Conservation (phyloP, 495 filamentous ascomycete genomes). For the Tuber aestivum region DNA sequence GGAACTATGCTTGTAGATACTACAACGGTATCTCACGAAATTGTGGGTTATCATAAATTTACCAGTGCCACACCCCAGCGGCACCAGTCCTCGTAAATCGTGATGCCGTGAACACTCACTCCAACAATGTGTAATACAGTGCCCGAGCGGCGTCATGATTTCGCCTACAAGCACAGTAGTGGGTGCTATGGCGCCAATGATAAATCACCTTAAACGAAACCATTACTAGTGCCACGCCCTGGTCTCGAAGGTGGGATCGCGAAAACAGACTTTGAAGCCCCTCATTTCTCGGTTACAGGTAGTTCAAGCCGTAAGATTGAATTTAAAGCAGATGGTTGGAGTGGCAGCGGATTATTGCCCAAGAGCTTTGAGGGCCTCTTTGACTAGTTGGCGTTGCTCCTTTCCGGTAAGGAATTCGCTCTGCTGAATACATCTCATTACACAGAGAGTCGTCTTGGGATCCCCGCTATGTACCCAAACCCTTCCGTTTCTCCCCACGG, state of each 20-base stretch:
- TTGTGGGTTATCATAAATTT: too few species aligned
- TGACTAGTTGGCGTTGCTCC: slow-evolving; percentile 75
- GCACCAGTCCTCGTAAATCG: neutral
- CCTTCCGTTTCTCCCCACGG: slow-evolving; percentile 87
- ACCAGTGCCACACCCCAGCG: neutral
- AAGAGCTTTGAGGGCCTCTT: slow-evolving; percentile 52
- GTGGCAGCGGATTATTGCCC: neutral
- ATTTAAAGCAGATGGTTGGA: neutral
- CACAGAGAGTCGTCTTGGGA: slow-evolving; percentile 60
- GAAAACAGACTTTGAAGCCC: neutral
- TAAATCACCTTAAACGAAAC: neutral
- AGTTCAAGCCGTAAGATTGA: neutral
- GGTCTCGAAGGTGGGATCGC: neutral
- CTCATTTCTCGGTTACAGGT: neutral
- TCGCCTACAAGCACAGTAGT: neutral
- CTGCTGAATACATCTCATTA: slow-evolving; percentile 73
- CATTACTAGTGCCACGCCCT: neutral
- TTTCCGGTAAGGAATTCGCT: slow-evolving; percentile 63
- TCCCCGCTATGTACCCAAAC: slow-evolving; percentile 80
- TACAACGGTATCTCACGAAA: neutral
- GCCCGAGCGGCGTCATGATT: neutral
- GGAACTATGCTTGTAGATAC: too few species aligned
- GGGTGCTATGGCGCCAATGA: neutral
- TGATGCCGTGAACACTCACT: neutral
- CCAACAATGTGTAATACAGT: neutral